These are phyloP conservation scores for Cudoniella acicularis DNA, from an alignment of 495 filamentous ascomycete genomes.

Conservation along the genomic window DNA sequence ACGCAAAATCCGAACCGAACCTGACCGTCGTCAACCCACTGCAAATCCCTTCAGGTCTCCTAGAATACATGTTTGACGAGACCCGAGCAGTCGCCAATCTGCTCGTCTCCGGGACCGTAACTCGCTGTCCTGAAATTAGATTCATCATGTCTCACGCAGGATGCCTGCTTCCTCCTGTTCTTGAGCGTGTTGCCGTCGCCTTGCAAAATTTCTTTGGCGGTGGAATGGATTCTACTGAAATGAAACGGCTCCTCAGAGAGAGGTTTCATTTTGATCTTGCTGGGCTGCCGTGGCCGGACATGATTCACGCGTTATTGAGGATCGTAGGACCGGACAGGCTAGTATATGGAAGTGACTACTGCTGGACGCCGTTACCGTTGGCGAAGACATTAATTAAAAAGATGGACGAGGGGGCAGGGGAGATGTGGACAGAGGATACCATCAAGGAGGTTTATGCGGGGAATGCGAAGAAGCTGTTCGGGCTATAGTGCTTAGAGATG, in stretches of 20 bases:
- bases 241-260: background rate
- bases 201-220: background rate
- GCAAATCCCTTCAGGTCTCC: constrained; percentile 36
- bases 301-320: constrained; percentile 8
- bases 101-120: constrained; percentile 43
- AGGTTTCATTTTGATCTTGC: constrained; percentile 8
- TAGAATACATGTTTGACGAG: constrained; percentile 57
- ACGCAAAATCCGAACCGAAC: too few species aligned
- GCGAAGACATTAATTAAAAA: constrained; percentile 3
- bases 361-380: background rate
- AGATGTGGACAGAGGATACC: constrained; percentile 9
- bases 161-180: constrained; percentile 11
- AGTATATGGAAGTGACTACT: constrained; percentile 4
- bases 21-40: background rate
- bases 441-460: constrained; percentile 14
- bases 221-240: background rate
- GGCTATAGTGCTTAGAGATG: constrained; percentile 3
- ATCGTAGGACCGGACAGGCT: constrained; percentile 1
- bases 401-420: background rate
- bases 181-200: constrained; percentile 4
- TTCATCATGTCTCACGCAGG: constrained; percentile 49
- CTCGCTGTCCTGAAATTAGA: constrained; percentile 38
- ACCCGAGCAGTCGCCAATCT: constrained; percentile 45
- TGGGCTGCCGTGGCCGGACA: background rate
- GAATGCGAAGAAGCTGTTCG: constrained; percentile 13